A percentile compares a stretch with the other conserved stretches of the same genome.
Evolutionary conservation across 2,329 filamentous ascomycete genomes (phyloP).

Genomic region (Blastomyces parvus): DNA sequence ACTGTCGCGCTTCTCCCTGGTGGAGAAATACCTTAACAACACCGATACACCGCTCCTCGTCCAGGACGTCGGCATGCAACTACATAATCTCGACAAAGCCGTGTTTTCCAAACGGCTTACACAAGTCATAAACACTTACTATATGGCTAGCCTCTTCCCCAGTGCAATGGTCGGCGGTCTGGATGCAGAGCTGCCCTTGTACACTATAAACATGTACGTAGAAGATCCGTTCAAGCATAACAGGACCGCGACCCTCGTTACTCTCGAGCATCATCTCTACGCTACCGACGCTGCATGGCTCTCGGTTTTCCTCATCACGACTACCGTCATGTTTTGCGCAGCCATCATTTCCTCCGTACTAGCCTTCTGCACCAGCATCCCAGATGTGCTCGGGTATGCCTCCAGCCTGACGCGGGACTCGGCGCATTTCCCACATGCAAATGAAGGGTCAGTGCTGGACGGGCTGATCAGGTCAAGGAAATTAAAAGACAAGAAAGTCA

Average conservation of each 20-base stretch:
- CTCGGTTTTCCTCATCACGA: conserved; percentile 1
- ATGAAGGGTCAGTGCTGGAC: not conserved
- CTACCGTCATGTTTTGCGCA: conserved; percentile 5
- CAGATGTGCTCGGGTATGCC: conserved; percentile 5
- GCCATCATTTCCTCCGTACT: conserved; percentile 1
- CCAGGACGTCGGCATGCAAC: not conserved
- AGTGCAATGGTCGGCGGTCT: conserved; percentile 6
- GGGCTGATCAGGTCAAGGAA: conserved; percentile 3
- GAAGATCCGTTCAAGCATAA: conserved; percentile 2
- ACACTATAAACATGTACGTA: not conserved
- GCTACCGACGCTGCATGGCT: conserved; percentile 4
- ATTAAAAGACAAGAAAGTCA: conserved; percentile 5
- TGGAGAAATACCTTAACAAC: conserved; percentile 9
- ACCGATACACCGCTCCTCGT: conserved; percentile 10
- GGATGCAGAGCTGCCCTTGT: not conserved
- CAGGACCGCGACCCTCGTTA: not conserved
- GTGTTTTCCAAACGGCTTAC: conserved; percentile 10
- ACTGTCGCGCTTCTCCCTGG: not conserved
- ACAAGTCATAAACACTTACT: conserved; percentile 11
- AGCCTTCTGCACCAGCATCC: conserved; percentile 1
- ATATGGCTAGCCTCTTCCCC: conserved; percentile 10
- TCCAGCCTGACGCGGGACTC: conserved; percentile 6
- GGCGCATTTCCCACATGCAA: not conserved
- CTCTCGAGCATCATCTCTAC: not conserved
- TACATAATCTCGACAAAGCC: not conserved